Conservation (phyloP, 495 filamentous ascomycete species). For the Penicillium malachiteum region DNA sequence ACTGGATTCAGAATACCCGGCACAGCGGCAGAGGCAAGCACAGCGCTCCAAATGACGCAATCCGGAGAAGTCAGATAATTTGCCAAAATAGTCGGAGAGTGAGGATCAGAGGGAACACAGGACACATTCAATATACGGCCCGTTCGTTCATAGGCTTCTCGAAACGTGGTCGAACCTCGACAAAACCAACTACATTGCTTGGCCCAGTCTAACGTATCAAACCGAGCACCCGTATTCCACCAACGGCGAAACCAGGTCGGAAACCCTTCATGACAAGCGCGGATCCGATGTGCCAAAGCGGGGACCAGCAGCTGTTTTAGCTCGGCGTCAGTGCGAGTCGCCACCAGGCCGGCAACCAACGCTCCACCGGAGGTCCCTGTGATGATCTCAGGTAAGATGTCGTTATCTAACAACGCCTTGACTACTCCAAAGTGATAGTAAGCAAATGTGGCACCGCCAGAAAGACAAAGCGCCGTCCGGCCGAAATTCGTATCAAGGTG, state of each 20-base stretch:
- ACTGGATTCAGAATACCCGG: constrained; percentile 96
- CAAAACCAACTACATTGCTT: constrained; percentile 82
- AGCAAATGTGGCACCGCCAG: constrained; percentile 92
- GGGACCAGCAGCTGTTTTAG: constrained; percentile 82
- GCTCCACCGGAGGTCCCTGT: constrained; percentile 95
- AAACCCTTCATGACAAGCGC: constrained; percentile 77
- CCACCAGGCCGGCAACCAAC: constrained; percentile 82
- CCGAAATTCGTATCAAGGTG: constrained; percentile 88
- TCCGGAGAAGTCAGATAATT: constrained; percentile 95
- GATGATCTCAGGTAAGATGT: constrained; percentile 85
- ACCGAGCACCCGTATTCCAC: constrained; percentile 90
- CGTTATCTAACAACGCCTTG: constrained; percentile 84
- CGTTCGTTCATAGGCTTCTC: constrained; percentile 91
- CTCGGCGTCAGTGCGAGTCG: constrained; percentile 89
- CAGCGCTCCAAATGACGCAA: constrained; percentile 97
- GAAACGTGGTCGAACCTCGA: constrained; percentile 86
- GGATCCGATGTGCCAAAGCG: constrained; percentile 79
- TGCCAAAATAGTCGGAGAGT: constrained; percentile 84
- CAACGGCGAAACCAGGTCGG: constrained; percentile 75
- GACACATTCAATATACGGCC: constrained; percentile 93
- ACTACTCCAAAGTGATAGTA: constrained; percentile 97
- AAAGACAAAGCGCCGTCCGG: constrained; percentile 87
- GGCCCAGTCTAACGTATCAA: constrained; percentile 93
- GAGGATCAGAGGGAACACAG: constrained; percentile 95
- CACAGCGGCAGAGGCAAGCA: constrained; percentile 91